These are phyloP conservation scores for Delphinella strobiligena DNA, from an alignment of 2,329 filamentous ascomycete genomes.

Conservation along the genomic window DNA sequence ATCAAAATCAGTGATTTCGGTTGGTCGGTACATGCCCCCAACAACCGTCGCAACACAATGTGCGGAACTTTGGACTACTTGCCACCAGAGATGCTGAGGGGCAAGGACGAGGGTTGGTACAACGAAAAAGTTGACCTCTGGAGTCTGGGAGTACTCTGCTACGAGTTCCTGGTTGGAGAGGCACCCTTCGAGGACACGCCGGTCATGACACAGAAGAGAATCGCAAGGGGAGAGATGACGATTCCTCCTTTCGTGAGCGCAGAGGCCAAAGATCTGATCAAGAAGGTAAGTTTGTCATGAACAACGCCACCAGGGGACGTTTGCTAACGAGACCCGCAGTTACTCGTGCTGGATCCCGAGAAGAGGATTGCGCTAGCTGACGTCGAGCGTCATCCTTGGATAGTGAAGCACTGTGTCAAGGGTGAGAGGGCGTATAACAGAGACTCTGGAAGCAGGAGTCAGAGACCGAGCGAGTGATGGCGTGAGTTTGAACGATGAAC, in stretches of 20 bases:
- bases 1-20: constrained; percentile 14
- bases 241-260: constrained; percentile 13
- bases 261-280: constrained; percentile 12
- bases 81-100: constrained; percentile 14
- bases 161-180: constrained; percentile 13
- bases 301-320: background rate
- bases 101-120: constrained; percentile 12
- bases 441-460: constrained; percentile 22
- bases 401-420: constrained; percentile 22
- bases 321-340: constrained; percentile 6
- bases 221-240: constrained; percentile 13
- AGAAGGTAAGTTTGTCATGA: constrained; percentile 13
- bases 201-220: constrained; percentile 13
- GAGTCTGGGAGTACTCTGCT: constrained; percentile 13
- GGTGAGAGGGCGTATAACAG: constrained; percentile 33
- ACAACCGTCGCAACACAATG: constrained; percentile 13
- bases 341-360: constrained; percentile 12
- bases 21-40: constrained; percentile 13
- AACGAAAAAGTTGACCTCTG: constrained; percentile 14
- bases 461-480: constrained; percentile 12
- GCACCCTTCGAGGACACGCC: constrained; percentile 14
- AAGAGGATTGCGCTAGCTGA: constrained; percentile 12
- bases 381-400: constrained; percentile 13
- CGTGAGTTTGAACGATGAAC: background rate
- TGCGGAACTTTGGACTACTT: constrained; percentile 14